These are phyloP conservation scores for Ophiognomonia clavigignenti-juglandacearum DNA, from an alignment of 2,329 filamentous ascomycete species.

Conservation along the genomic window DNA sequence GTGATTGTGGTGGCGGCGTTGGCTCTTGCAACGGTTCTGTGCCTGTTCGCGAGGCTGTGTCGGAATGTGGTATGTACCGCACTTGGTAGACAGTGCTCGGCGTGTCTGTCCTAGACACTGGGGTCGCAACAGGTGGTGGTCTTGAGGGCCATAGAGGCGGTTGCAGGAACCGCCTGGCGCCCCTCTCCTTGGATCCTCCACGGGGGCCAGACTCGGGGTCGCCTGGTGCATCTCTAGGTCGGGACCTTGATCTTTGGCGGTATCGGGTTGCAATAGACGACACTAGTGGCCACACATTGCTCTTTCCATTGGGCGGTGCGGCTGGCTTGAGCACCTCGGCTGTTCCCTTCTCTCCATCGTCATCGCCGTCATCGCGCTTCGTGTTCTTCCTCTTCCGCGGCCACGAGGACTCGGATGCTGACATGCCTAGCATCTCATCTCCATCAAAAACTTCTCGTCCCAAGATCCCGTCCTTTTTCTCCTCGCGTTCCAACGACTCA, in stretches of 20 bases:
- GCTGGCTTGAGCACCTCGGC: conserved; percentile 13
- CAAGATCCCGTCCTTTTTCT: conserved; percentile 88
- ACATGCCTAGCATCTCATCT: conserved; percentile 79
- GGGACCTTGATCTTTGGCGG: conserved; percentile 23
- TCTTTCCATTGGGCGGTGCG: conserved; percentile 23
- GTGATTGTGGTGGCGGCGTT: neutral
- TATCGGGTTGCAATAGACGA: conserved; percentile 36
- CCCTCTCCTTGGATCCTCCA: conserved; percentile 21
- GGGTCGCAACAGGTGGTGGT: conserved; percentile 50
- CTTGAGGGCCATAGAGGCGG: conserved; percentile 51
- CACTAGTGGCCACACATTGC: conserved; percentile 35
- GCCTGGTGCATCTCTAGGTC: conserved; percentile 17
- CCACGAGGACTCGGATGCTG: conserved; percentile 47
- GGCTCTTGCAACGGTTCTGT: conserved; percentile 27
- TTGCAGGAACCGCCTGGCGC: conserved; percentile 32
- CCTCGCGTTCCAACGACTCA: conserved; percentile 84
- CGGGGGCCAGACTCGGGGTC: conserved; percentile 14
- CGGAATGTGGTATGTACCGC: conserved; percentile 54
- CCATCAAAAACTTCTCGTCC: conserved; percentile 90
- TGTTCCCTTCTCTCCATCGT: conserved; percentile 24
- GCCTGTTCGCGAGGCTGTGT: conserved; percentile 42
- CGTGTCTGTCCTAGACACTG: conserved; percentile 57
- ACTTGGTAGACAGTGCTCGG: conserved; percentile 61
- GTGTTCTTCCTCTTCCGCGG: conserved; percentile 31
- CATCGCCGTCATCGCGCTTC: conserved; percentile 23